Percentiles rank a stretch among this genome's conserved stretches.
phyloP scores from a whole-genome alignment of 1,284 basidiomycete species.

The Polyporus tsugae region DNA sequence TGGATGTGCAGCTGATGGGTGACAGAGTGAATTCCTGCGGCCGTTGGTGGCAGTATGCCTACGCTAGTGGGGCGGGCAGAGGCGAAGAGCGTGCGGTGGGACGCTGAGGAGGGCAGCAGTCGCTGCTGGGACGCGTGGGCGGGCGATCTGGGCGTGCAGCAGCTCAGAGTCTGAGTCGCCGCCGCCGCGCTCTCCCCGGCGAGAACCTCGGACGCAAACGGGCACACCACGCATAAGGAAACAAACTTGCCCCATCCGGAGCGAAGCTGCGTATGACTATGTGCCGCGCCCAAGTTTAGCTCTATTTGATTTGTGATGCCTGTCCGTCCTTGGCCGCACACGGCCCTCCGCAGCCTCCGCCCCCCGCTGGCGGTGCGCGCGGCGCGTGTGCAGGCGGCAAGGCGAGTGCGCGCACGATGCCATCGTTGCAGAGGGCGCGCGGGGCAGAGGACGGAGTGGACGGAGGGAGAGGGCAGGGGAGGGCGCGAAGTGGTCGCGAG shows the following conservation, averaged over 20 bases:
- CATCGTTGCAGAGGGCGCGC: constrained; percentile 3
- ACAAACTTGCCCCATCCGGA: constrained; percentile 29
- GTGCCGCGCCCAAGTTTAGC: constrained; percentile 32
- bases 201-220: constrained; percentile 29
- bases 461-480: constrained; percentile 23
- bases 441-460: constrained; percentile 17
- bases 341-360: constrained; percentile 21
- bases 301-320: constrained; percentile 28
- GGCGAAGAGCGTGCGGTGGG: constrained; percentile 1
- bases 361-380: constrained; percentile 2
- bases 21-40: constrained; percentile 17
- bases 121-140: constrained; percentile 2
- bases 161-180: neutral
- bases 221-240: constrained; percentile 29
- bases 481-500: constrained; percentile 18
- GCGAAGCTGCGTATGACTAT: constrained; percentile 27
- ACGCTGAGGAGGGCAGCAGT: constrained; percentile 17
- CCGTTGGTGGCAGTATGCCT: constrained; percentile 1
- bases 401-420: constrained; percentile 11
- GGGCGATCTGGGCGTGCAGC: constrained; percentile 20
- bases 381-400: constrained; percentile 3
- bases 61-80: neutral
- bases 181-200: constrained; percentile 8
- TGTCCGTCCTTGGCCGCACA: constrained; percentile 21
- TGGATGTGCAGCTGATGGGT: constrained; percentile 11